Evolutionary conservation across 2,329 filamentous ascomycete species (phyloP), one percentile per base, ranked within the genome.

Genomic region (Ceratocystis eucalypticola): DNA sequence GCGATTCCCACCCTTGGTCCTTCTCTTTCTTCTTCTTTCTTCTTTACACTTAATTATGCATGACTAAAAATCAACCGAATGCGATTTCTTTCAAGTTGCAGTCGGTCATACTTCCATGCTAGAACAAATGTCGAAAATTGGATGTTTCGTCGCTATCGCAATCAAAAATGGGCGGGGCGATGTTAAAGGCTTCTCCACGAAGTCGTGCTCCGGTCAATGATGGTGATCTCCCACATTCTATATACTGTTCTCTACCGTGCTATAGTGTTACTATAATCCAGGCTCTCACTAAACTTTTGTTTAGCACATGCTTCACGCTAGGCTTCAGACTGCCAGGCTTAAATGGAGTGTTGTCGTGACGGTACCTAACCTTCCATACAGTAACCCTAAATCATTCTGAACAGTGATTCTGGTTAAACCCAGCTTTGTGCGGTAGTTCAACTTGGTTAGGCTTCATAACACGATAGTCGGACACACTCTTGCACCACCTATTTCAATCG

Each of bases 11-110:
- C 22, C 6, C 8, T 25, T 53, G 8, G n/a, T 53, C n/a, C 65
- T 70, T 70, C 64, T 69, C 65, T 61, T 64, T 71, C 69, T 71
- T 70, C 70, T 71, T 65, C 68, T 70, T 70, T 72, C 71, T 71
- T 73, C 73, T 72, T 72, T 74, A 81, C 76, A 82, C 80, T 76
- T 76, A 74, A 74, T 75, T 71, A 71, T 66, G 81, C 82, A 83
- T 80, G 76, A 82, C 79, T 79, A 84, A 81, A 53, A 59, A 84
- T 84, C 82, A 84, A 84, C 80, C 80, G 79, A 76, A 76, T 72
- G 75, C 72, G 74, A 81, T 71, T 77, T 66, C 25, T 28, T 8
- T 73, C 76, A 74, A 82, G 79, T 81, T 76, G 73, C 74, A 77
- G 72, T 77, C 78, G 81, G 81, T 84, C 82, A 84, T 81, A 83